phyloP scores from a whole-genome alignment of 345 rosid genomes.

The Turnera subulata region DNA sequence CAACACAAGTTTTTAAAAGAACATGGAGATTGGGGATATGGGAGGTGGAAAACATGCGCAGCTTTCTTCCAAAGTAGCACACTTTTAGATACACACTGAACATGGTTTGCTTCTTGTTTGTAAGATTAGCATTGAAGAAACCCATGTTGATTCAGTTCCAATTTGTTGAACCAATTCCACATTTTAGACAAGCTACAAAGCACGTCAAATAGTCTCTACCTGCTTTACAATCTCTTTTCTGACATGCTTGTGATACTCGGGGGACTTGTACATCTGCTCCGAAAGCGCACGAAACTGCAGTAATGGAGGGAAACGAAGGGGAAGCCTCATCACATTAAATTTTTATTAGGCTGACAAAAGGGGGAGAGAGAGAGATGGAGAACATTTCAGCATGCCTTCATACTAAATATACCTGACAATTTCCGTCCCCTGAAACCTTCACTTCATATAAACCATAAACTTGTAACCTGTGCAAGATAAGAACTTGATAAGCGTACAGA shows the following conservation, averaged over 20 bases:
- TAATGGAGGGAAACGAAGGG: not conserved
- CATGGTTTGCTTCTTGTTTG: not conserved
- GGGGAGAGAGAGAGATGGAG: not conserved
- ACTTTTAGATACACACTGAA: too few species aligned
- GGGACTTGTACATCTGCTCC: conserved; percentile 78
- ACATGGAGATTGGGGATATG: too few species aligned
- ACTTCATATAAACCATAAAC: conserved; percentile 76
- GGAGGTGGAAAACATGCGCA: too few species aligned
- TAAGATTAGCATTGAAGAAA: not conserved
- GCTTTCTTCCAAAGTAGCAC: too few species aligned
- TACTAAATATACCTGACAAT: conserved; percentile 67
- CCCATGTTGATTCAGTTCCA: not conserved
- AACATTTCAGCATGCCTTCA: conserved; percentile 12
- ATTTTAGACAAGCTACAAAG: not conserved
- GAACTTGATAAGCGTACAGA: not conserved
- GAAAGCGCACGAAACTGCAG: conserved; percentile 93
- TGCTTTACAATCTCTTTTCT: conserved; percentile 81
- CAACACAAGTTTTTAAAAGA: too few species aligned
- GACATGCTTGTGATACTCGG: conserved; percentile 92
- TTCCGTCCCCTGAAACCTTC: conserved; percentile 94
- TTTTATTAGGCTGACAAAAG: not conserved
- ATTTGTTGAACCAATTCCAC: conserved; percentile 3
- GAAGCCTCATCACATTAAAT: too few species aligned
- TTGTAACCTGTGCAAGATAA: conserved; percentile 50
- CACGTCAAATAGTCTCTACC: conserved; percentile 38